Base-by-base conservation (phyloP, 805 yeast species). In the Candida broadrunensis region DNA sequence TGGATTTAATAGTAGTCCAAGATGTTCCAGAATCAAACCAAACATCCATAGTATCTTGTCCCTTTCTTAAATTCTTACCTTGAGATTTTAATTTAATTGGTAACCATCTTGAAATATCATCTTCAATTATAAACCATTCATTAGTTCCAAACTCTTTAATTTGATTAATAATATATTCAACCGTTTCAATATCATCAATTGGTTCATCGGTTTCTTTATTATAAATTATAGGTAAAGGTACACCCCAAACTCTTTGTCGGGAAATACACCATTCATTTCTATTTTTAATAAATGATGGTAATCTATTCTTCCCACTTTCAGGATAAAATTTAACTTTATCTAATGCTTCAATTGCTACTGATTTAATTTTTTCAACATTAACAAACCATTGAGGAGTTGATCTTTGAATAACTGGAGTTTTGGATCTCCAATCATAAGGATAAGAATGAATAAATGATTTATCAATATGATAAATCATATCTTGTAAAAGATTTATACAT, bases 21-120 rank as follows among this genome's bases (percentile, higher is more conserved):
- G 93, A 83, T 0, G 95, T 79, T 0, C 99, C 99, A 30, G 96
- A 85, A 61, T 93, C 99, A 65, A 93, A 91, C 99, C 99, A 93
- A 15, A 93, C 99, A 63, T 93, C 99, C 89, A 93, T 85, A 0
- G 99, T 93, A 51, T 93, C 99, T 33, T 71, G 76, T 1, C 96
- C 91, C 52, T 87, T 84, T 18, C 55, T 54, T 47, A 72, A 85
- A 2, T 67, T 14, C 51, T 51, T 41, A 0, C 80, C 83, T 21
- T 65, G 53, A 14, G 52, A 59, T 19, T 68, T 60, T 40, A 68
- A 66, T 2, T 61, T 50, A 2, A 67, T 70, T 0, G 97, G 97
- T 13, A 93, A 59, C 97, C 97, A 93, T 45, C 78, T 72, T 15
- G 63, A 61, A 34, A 83, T 65, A 35, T 77, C 76, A 0, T 55